Evolutionary conservation across 805 yeast species (phyloP).

Genomic region (Zygosaccharomyces bailii): DNA sequence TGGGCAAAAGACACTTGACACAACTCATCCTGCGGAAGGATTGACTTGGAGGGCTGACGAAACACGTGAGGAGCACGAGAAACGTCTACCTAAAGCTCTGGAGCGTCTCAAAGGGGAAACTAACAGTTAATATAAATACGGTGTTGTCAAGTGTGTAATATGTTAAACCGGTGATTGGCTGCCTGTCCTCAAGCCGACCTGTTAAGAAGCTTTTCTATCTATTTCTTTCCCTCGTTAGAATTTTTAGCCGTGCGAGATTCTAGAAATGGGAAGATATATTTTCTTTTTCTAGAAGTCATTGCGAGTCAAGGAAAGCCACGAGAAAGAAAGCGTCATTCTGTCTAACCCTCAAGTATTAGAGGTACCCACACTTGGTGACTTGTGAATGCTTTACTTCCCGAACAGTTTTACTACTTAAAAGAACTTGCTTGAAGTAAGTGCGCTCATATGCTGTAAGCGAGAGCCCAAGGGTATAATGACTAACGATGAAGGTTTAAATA

Average conservation of each 20-base stretch:
- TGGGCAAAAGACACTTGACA: conserved; percentile 28
- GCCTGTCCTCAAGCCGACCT: too few relatives aligned
- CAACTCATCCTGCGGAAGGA: conserved; percentile 22
- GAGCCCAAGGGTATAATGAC: conserved; percentile 7
- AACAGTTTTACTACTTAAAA: neutral
- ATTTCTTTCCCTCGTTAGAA: too few relatives aligned
- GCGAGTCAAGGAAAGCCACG: neutral
- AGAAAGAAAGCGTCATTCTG: neutral
- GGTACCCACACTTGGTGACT: too few relatives aligned
- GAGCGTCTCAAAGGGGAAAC: conserved; percentile 1
- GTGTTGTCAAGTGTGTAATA: too few relatives aligned
- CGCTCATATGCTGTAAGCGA: neutral
- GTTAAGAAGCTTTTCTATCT: too few relatives aligned
- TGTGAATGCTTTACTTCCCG: neutral
- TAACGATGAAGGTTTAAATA: conserved; percentile 3
- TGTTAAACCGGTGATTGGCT: too few relatives aligned
- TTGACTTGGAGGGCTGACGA: conserved; percentile 28
- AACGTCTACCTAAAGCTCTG: conserved; percentile 5
- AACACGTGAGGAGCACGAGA: conserved; percentile 32
- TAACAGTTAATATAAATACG: too few relatives aligned
- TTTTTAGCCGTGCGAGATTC: too few relatives aligned
- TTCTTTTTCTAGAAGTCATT: too few relatives aligned
- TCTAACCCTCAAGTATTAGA: too few relatives aligned
- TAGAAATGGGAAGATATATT: too few relatives aligned
- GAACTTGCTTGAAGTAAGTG: neutral